phyloP scores from a whole-genome alignment of 768 basidiomycete genomes.

The Collybiopsis luxurians region DNA sequence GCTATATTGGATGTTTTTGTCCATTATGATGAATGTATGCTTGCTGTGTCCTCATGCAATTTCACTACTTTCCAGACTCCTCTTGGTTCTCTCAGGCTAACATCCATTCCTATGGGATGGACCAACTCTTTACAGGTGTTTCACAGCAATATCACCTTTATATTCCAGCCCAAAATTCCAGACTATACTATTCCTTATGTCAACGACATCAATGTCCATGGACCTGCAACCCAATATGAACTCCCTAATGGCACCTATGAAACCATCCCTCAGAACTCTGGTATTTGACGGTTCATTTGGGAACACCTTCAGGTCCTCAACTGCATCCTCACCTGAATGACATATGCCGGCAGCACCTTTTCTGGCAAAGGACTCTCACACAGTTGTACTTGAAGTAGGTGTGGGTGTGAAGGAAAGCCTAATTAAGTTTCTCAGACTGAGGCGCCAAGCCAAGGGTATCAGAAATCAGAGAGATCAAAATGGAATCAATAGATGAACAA shows the following conservation, averaged over 20 bases:
- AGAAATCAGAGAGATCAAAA: not conserved
- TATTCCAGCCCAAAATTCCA: constrained; percentile 39
- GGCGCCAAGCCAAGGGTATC: not conserved
- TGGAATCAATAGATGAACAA: not conserved
- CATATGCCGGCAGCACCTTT: constrained; percentile 33
- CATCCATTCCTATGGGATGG: constrained; percentile 36
- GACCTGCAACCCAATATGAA: constrained; percentile 28
- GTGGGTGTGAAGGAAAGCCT: not conserved
- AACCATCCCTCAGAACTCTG: constrained; percentile 10
- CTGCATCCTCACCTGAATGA: constrained; percentile 17
- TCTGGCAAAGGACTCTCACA: too few relatives aligned
- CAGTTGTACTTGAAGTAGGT: not conserved
- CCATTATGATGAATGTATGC: too few relatives aligned
- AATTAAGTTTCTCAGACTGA: not conserved
- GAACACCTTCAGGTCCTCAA: constrained; percentile 12
- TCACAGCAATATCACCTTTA: constrained; percentile 33
- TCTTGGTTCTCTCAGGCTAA: constrained; percentile 23
- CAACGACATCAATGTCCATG: constrained; percentile 34
- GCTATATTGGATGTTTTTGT: too few relatives aligned
- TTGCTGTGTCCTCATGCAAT: constrained; percentile 17
- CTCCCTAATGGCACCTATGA: constrained; percentile 11
- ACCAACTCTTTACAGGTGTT: constrained; percentile 27
- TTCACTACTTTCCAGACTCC: constrained; percentile 40
- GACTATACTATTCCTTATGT: constrained; percentile 32
- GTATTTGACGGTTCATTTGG: constrained; percentile 16